Conservation (phyloP, 2,329 filamentous ascomycete species). For the Fusarium armeniacum region DNA sequence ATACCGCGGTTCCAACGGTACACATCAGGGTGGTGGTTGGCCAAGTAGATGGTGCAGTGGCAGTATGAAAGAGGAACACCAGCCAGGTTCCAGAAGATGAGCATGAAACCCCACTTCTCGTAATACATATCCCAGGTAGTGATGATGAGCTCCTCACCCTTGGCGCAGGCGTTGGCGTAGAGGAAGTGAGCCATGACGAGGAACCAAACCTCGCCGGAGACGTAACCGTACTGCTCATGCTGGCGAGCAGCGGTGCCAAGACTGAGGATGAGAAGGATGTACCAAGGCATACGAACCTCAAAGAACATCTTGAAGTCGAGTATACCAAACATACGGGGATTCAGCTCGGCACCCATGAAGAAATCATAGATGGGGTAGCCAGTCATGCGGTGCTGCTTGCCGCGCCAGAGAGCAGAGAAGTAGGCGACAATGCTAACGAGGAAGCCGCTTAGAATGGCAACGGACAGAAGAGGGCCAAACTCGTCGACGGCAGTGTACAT, state of each 20-base stretch:
- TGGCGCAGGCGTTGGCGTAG: slow-evolving; percentile 92
- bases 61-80: slow-evolving; percentile 93
- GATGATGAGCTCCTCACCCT: slow-evolving; percentile 91
- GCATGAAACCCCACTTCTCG: slow-evolving; percentile 97
- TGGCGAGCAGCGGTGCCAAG: slow-evolving; percentile 84
- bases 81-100: slow-evolving; percentile 97
- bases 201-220: slow-evolving; percentile 87
- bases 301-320: slow-evolving; percentile 98
- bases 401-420: slow-evolving; percentile 83
- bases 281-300: slow-evolving; percentile 93
- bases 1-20: slow-evolving; percentile 82
- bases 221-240: slow-evolving; percentile 86
- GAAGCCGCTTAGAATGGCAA: slow-evolving; percentile 92
- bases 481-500: slow-evolving; percentile 94
- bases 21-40: slow-evolving; percentile 81
- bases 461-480: slow-evolving; percentile 92
- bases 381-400: slow-evolving; percentile 92
- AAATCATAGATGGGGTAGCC: slow-evolving; percentile 89
- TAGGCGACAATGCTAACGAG: slow-evolving; percentile 87
- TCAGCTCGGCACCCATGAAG: slow-evolving; percentile 93
- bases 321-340: slow-evolving; percentile 87
- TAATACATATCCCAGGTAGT: slow-evolving; percentile 97
- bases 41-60: slow-evolving; percentile 91
- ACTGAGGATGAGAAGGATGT: slow-evolving; percentile 84
- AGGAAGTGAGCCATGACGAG: slow-evolving; percentile 90